Evolutionary conservation across 768 basidiomycete species (phyloP).

Genomic region (Leucosporidium creatinivorum): DNA sequence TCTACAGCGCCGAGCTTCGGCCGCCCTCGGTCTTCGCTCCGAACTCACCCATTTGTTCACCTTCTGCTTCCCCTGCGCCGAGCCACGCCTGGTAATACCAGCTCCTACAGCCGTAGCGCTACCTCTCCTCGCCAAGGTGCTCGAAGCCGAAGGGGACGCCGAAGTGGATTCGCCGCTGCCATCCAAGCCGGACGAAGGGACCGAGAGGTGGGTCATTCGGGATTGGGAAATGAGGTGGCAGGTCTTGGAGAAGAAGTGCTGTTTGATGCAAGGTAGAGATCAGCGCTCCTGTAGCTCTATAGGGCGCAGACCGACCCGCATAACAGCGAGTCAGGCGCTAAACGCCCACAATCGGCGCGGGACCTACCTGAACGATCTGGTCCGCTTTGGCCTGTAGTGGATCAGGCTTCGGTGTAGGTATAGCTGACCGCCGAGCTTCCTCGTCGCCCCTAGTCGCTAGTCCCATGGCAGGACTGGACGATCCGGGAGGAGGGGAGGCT

Average conservation of each 20-base stretch:
- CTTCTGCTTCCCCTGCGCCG: background rate
- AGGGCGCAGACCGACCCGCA: no score
- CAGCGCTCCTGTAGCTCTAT: background rate
- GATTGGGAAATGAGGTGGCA: constrained; percentile 32
- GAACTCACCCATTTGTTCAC: constrained; percentile 33
- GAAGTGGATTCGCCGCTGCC: background rate
- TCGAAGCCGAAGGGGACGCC: background rate
- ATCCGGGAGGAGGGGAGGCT: background rate
- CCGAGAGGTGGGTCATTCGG: constrained; percentile 20
- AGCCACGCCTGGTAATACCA: background rate
- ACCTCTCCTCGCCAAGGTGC: background rate
- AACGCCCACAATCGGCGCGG: background rate
- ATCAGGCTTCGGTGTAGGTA: background rate
- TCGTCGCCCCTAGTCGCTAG: no score
- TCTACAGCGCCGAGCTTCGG: no score
- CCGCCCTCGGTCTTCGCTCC: background rate
- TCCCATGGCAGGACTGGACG: background rate
- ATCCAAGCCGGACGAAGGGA: background rate
- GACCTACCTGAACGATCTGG: constrained; percentile 30
- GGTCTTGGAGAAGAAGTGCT: constrained; percentile 37
- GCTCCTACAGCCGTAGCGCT: background rate
- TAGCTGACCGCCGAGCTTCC: background rate
- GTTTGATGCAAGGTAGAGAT: background rate
- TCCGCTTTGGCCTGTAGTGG: constrained; percentile 19
- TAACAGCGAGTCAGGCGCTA: no score